Conservation (phyloP, 257 asterid species). For the Solanum infundibuliforme region DNA sequence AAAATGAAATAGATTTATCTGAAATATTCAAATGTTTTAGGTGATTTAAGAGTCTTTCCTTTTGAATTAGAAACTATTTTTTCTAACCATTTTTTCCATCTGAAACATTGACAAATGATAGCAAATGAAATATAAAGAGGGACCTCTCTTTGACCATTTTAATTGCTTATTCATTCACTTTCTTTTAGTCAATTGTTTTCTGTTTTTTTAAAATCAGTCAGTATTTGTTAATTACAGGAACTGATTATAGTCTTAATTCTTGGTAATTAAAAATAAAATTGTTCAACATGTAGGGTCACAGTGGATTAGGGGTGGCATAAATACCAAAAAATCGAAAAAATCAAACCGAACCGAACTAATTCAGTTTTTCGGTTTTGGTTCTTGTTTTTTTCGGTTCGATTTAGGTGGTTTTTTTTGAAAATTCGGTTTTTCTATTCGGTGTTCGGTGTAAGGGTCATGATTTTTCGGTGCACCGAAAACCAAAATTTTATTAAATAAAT, state of each 20-base stretch:
- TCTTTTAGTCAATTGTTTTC: neutral
- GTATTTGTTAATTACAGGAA: neutral
- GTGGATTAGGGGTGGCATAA: too few relatives aligned
- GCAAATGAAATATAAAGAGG: neutral
- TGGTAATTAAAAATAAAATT: neutral
- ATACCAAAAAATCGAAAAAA: too few relatives aligned
- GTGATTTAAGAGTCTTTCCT: neutral
- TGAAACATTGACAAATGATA: neutral
- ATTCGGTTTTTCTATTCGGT: too few relatives aligned
- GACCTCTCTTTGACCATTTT: neutral
- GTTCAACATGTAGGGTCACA: neutral
- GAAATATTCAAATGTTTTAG: neutral
- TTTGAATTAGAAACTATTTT: neutral
- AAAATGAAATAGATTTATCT: neutral
- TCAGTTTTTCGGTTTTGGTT: too few relatives aligned
- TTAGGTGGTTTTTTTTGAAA: too few relatives aligned
- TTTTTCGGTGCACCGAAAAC: too few relatives aligned
- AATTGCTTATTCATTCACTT: neutral
- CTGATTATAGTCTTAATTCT: neutral
- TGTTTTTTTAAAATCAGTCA: neutral
- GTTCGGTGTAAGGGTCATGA: too few relatives aligned
- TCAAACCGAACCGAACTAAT: too few relatives aligned
- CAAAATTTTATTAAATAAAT: too few relatives aligned
- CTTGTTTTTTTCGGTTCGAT: too few relatives aligned
- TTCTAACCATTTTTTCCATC: neutral